phyloP scores from a whole-genome alignment of 176 grass and related monocot species.

The Olyra latifolia region DNA sequence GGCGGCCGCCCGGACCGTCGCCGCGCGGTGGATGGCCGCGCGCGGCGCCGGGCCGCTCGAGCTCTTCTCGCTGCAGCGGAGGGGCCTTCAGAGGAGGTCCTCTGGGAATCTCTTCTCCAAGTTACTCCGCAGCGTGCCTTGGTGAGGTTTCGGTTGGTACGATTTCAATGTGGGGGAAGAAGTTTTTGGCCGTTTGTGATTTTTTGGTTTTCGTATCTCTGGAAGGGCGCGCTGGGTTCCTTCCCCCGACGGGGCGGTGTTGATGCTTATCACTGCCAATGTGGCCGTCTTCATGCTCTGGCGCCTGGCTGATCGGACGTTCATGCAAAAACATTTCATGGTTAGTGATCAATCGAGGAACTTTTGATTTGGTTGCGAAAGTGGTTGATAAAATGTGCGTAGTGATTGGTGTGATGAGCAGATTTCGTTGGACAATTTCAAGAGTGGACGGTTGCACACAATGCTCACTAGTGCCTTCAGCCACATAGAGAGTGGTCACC shows the following conservation, averaged over 20 bases:
- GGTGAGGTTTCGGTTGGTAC: slow-evolving; percentile 39
- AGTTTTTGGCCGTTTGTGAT: not conserved
- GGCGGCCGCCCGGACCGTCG: not conserved
- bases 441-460: slow-evolving; percentile 77
- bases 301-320: slow-evolving; percentile 55
- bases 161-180: not conserved
- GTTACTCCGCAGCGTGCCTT: not conserved
- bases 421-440: slow-evolving; percentile 88
- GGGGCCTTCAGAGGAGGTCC: not conserved
- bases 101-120: not conserved
- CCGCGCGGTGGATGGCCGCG: slow-evolving; percentile 25
- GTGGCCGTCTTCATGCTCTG: slow-evolving; percentile 77
- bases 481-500: slow-evolving; percentile 51
- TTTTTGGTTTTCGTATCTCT: slow-evolving; percentile 23
- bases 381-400: not conserved
- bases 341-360: slow-evolving; percentile 26
- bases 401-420: slow-evolving; percentile 41
- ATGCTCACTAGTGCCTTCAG: slow-evolving; percentile 87
- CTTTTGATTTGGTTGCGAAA: not conserved
- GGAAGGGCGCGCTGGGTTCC: slow-evolving; percentile 53
- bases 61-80: slow-evolving; percentile 47
- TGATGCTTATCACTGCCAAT: slow-evolving; percentile 58
- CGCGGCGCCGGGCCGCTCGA: slow-evolving; percentile 21
- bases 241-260: slow-evolving; percentile 43
- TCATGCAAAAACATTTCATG: slow-evolving; percentile 84